A percentile compares a stretch with the other conserved stretches of the same genome.
Conservation (phyloP, 2,329 filamentous ascomycete species). For the Aspergillus jensenii region DNA sequence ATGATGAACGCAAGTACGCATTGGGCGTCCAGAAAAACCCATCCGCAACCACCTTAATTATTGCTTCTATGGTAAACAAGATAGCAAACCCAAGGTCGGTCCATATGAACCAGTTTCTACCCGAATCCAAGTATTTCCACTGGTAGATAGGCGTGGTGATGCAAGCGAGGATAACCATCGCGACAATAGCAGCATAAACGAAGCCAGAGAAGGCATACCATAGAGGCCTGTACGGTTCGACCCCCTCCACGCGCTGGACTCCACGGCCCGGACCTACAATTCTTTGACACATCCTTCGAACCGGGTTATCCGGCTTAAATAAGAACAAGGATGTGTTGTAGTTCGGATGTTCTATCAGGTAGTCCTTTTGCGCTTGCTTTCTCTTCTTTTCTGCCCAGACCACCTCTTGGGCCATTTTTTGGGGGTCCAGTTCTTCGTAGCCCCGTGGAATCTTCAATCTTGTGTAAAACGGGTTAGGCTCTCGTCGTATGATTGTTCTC, state of each 20-base stretch:
- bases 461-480: conserved; percentile 95
- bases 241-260: conserved; percentile 80
- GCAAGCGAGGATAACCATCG: conserved; percentile 96
- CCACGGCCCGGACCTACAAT: conserved; percentile 91
- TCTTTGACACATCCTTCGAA: conserved; percentile 80
- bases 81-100: conserved; percentile 86
- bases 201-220: conserved; percentile 95
- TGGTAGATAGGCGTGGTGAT: conserved; percentile 94
- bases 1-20: conserved; percentile 92
- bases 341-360: conserved; percentile 77
- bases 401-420: conserved; percentile 86
- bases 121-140: conserved; percentile 72
- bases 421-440: conserved; percentile 78
- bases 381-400: conserved; percentile 79
- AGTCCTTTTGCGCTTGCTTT: conserved; percentile 86
- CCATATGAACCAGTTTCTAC: conserved; percentile 91
- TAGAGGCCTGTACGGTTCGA: conserved; percentile 80
- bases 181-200: conserved; percentile 89
- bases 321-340: conserved; percentile 94
- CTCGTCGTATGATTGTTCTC: conserved; percentile 59
- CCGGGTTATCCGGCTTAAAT: conserved; percentile 73
- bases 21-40: conserved; percentile 96
- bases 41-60: conserved; percentile 92
- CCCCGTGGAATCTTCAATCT: conserved; percentile 68
- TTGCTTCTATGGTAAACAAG: conserved; percentile 80